Percentiles rank a stretch among this genome's conserved stretches.
phyloP scores from a whole-genome alignment of 2,329 filamentous ascomycete species.

The Tolypocladium nubicola region DNA sequence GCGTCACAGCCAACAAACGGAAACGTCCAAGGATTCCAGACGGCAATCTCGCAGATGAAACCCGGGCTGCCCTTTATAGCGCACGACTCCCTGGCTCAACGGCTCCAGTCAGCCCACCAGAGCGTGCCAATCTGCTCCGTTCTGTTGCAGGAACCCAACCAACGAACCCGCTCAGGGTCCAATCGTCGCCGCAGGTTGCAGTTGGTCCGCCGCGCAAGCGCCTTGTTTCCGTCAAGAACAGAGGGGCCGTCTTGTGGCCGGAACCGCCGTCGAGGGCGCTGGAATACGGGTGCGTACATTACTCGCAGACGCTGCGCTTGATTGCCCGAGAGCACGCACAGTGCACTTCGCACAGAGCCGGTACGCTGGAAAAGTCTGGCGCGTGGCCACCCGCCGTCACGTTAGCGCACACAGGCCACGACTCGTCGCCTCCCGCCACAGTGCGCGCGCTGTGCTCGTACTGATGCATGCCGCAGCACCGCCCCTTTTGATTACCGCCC shows the following conservation, averaged over 20 bases:
- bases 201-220: neutral
- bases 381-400: neutral
- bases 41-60: constrained; percentile 3
- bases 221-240: neutral
- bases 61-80: neutral
- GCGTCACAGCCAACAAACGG: neutral
- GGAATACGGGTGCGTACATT: neutral
- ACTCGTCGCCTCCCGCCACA: neutral
- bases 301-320: neutral
- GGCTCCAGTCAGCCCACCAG: neutral
- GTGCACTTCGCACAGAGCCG: neutral
- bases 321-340: neutral
- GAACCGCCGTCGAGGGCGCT: neutral
- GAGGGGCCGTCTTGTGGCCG: neutral
- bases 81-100: neutral
- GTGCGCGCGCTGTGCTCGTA: neutral
- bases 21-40: neutral
- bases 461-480: neutral
- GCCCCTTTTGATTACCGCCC: constrained; percentile 1
- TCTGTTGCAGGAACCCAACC: neutral
- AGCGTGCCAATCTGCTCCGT: neutral
- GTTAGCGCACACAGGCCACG: neutral
- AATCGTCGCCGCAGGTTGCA: neutral
- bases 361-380: neutral
- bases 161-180: neutral